phyloP scores from a whole-genome alignment of 1,139 yeast species.

The Pichia terricola region DNA sequence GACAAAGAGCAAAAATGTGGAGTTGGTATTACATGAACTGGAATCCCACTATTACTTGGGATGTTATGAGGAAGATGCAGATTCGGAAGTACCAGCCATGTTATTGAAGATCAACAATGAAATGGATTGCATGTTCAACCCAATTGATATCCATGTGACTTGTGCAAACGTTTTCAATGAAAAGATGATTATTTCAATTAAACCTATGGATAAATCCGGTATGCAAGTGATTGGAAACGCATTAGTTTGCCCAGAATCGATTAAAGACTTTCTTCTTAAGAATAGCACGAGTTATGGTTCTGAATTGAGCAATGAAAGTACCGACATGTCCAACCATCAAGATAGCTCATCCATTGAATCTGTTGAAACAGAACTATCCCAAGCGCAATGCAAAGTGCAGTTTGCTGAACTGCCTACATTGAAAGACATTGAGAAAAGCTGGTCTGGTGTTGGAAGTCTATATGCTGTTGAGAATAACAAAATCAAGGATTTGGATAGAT shows the following conservation, averaged over 20 bases:
- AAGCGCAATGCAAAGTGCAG: too few relatives aligned
- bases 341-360: background rate
- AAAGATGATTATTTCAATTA: slow-evolving; percentile 12
- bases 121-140: slow-evolving; percentile 14
- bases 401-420: too few relatives aligned
- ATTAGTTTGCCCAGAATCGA: slow-evolving; percentile 7
- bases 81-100: background rate
- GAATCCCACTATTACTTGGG: slow-evolving; percentile 3
- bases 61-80: slow-evolving; percentile 3
- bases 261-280: background rate
- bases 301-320: slow-evolving; percentile 4
- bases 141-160: slow-evolving; percentile 21
- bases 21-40: background rate
- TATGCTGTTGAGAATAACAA: slow-evolving; percentile 3
- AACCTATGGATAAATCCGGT: slow-evolving; percentile 6
- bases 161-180: slow-evolving; percentile 18
- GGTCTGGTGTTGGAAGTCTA: slow-evolving; percentile 12
- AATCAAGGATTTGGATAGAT: slow-evolving; percentile 11
- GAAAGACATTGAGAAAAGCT: slow-evolving; percentile 2
- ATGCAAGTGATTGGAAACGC: slow-evolving; percentile 8
- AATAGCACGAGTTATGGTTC: slow-evolving; percentile 7
- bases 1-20: slow-evolving; percentile 12
- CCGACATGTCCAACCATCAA: background rate
- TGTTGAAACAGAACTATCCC: too few relatives aligned
- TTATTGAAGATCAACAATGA: slow-evolving; percentile 7